Evolutionary conservation across 116 monocot species (phyloP).

Genomic region (Zostera marina): DNA sequence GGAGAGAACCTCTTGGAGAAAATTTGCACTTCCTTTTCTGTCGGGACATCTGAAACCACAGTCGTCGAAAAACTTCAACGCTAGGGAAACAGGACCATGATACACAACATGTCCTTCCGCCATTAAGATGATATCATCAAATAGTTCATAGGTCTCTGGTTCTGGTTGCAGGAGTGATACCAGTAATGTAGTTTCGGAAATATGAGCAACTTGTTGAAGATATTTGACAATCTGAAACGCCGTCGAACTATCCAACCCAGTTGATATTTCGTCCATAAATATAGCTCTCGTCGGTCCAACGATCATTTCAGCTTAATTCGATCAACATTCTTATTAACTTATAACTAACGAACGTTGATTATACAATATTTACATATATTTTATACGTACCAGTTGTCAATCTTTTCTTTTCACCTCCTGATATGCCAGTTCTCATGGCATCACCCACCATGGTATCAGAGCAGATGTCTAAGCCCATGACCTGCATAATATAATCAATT

Average conservation of each 20-base stretch:
- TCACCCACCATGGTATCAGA: constrained; percentile 65
- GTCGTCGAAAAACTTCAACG: constrained; percentile 37
- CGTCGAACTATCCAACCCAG: constrained; percentile 53
- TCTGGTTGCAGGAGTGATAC: constrained; percentile 69
- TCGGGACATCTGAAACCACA: constrained; percentile 46
- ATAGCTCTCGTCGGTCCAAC: constrained; percentile 62
- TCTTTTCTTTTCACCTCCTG: constrained; percentile 84
- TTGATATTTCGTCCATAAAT: constrained; percentile 84
- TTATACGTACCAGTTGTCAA: constrained; percentile 50
- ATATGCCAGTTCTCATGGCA: constrained; percentile 85
- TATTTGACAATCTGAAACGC: constrained; percentile 56
- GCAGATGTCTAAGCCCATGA: constrained; percentile 67
- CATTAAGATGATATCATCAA: constrained; percentile 64
- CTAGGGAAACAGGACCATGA: constrained; percentile 47
- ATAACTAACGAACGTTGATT: neutral
- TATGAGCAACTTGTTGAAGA: constrained; percentile 52
- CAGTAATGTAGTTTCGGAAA: constrained; percentile 40
- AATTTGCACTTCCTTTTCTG: constrained; percentile 39
- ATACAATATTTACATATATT: neutral
- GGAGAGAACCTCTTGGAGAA: constrained; percentile 61
- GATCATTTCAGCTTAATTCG: constrained; percentile 47
- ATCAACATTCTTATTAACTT: neutral
- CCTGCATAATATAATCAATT: constrained; percentile 69
- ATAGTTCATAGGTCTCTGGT: constrained; percentile 64
- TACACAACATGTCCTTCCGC: constrained; percentile 68